Evolutionary conservation across 768 basidiomycete genomes (phyloP), one percentile per base, ranked within the genome.

Genomic region (Piloderma croceum): DNA sequence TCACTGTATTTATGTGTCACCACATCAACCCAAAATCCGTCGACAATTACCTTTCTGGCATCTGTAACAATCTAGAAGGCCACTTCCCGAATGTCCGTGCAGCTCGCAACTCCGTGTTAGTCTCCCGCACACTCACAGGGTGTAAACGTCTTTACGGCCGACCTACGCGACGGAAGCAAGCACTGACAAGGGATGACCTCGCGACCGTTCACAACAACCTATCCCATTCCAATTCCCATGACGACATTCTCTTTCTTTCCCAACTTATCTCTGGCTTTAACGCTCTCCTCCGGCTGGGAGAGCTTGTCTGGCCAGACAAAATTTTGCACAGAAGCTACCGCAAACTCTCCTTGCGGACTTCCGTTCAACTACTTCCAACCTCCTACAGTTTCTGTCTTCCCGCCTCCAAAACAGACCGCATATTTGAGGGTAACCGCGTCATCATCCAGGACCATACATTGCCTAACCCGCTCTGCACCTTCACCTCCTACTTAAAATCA

Each of bases 31-130:
- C n/a, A n/a, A n/a, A n/a, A n/a, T n/a, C n/a, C n/a, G n/a, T n/a
- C n/a, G n/a, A n/a, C n/a, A n/a, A n/a, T n/a, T n/a, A n/a, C n/a
- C n/a, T n/a, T n/a, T n/a, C n/a, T n/a, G n/a, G n/a, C n/a, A n/a
- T n/a, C n/a, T n/a, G n/a, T n/a, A n/a, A n/a, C n/a, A n/a, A n/a
- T n/a, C n/a, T 70, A 50, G 56, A 65, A 38, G 24, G 47, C 0
- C 43, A 46, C 21, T 70, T 51, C 47, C 67, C 68, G 1, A 7
- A 47, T 1, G 53, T 64, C 2, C 53, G 57, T 1, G 15, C 12
- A 0, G 23, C 36, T 12, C 52, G 57, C 3, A 25, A 43, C 3
- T 41, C 44, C 2, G 24, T 31, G 0, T 44, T 69, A 0, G 66
- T 71, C 2, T 7, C 34, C 0, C 36, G 48, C 4, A 64, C 65